Evolutionary conservation across 352 stramenopile species (phyloP).

Genomic region (Globisporangium parvum): DNA sequence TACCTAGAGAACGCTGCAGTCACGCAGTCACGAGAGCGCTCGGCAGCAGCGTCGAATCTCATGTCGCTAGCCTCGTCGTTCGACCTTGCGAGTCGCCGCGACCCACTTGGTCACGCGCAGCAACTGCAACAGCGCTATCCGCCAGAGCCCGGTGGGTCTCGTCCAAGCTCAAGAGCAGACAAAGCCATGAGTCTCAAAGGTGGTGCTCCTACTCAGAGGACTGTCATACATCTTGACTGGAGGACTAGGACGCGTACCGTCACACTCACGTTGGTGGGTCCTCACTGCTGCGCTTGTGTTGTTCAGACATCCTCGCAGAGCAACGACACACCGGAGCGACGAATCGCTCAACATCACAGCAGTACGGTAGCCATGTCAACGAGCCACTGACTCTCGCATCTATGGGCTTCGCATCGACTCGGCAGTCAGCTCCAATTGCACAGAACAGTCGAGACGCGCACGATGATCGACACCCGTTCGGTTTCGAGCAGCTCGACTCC

Average conservation of each 20-base stretch:
- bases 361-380: background rate
- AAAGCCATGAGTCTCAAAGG: conserved; percentile 22
- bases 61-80: conserved; percentile 3
- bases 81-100: conserved; percentile 2
- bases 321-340: conserved; percentile 1
- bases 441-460: background rate
- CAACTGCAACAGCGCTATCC: background rate
- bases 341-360: background rate
- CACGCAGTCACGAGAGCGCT: background rate
- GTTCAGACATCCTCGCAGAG: conserved; percentile 9
- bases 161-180: background rate
- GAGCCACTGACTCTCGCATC: conserved; percentile 7
- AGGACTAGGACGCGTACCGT: too few relatives aligned
- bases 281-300: background rate
- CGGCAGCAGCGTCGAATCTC: conserved; percentile 3
- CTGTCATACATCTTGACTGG: too few relatives aligned
- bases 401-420: conserved; percentile 6
- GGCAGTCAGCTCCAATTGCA: background rate
- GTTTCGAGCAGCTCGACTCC: conserved; percentile 22
- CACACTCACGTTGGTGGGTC: background rate
- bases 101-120: background rate
- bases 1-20: background rate
- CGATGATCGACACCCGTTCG: background rate
- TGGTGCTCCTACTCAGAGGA: too few relatives aligned
- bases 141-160: background rate